Evolutionary conservation across 768 basidiomycete species (phyloP).

Genomic region (Rhodosporidiobolus sp.): DNA sequence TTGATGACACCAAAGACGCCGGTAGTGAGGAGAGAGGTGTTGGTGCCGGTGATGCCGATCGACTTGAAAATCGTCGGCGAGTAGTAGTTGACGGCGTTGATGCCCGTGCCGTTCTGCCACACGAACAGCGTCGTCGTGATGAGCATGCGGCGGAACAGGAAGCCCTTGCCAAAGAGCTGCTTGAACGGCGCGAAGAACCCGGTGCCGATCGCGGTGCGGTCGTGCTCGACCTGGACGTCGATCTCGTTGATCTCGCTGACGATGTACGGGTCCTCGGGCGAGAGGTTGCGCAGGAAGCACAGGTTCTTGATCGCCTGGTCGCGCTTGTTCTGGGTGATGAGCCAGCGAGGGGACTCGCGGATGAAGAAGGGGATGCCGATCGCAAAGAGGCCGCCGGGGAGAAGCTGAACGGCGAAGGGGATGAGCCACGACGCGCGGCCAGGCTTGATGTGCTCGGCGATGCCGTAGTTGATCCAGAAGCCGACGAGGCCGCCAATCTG

Average conservation of each 20-base stretch:
- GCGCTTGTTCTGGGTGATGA: slow-evolving; percentile 40
- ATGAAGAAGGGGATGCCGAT: slow-evolving; percentile 47
- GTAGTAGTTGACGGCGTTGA: slow-evolving; percentile 51
- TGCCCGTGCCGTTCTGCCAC: slow-evolving; percentile 47
- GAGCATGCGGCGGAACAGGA: slow-evolving; percentile 44
- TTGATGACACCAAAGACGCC: slow-evolving; percentile 58
- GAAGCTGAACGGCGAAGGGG: slow-evolving; percentile 49
- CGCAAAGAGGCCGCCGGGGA: slow-evolving; percentile 44
- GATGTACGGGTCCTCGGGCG: slow-evolving; percentile 33
- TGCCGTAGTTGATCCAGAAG: slow-evolving; percentile 47
- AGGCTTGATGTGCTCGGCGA: slow-evolving; percentile 42
- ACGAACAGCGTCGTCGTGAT: slow-evolving; percentile 23
- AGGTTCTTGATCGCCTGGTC: slow-evolving; percentile 47
- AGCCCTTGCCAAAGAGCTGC: slow-evolving; percentile 25
- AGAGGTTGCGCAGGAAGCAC: slow-evolving; percentile 45
- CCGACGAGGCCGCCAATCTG: slow-evolving; percentile 55
- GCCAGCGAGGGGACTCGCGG: slow-evolving; percentile 48
- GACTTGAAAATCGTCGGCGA: slow-evolving; percentile 50
- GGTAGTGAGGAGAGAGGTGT: slow-evolving; percentile 39
- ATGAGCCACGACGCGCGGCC: slow-evolving; percentile 51
- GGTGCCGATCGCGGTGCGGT: slow-evolving; percentile 23
- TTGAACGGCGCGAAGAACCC: slow-evolving; percentile 32
- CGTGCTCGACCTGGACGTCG: slow-evolving; percentile 30
- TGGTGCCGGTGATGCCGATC: slow-evolving; percentile 46
- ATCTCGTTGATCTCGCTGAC: slow-evolving; percentile 33